Conservation (phyloP, 1,284 basidiomycete genomes). For the Cystobasidium pallidum region DNA sequence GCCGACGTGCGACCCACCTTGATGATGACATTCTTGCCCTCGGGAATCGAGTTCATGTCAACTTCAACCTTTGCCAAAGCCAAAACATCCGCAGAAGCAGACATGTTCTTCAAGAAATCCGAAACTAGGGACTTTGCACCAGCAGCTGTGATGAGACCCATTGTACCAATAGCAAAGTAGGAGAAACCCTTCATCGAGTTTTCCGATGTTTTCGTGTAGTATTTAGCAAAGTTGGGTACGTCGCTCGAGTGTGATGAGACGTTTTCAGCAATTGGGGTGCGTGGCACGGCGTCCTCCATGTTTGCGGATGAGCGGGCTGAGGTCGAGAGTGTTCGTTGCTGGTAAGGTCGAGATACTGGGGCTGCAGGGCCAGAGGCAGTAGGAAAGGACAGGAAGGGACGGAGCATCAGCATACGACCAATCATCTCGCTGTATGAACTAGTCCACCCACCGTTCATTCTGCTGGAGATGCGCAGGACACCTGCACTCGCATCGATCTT, state of each 20-base stretch:
- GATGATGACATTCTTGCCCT: constrained; percentile 89
- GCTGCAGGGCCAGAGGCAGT: constrained; percentile 48
- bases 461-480: constrained; percentile 66
- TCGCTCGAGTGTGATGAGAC: constrained; percentile 50
- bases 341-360: constrained; percentile 61
- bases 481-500: constrained; percentile 57
- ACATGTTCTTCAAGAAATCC: constrained; percentile 94
- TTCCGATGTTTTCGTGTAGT: constrained; percentile 70
- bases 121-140: constrained; percentile 91
- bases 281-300: constrained; percentile 47
- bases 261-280: constrained; percentile 42
- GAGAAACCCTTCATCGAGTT: constrained; percentile 79
- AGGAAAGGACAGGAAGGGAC: too few relatives aligned
- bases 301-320: constrained; percentile 61
- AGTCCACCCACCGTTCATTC: constrained; percentile 68
- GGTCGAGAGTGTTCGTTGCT: constrained; percentile 65
- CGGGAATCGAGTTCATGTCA: constrained; percentile 85
- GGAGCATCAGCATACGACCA: too few relatives aligned
- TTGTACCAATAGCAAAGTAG: constrained; percentile 96
- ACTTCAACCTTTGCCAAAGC: constrained; percentile 98
- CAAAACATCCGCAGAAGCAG: constrained; percentile 95
- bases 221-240: constrained; percentile 86
- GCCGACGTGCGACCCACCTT: constrained; percentile 59
- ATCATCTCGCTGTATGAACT: neutral
- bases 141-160: constrained; percentile 91